phyloP scores from a whole-genome alignment of 2,329 filamentous ascomycete species.

The Monascus ruber region DNA sequence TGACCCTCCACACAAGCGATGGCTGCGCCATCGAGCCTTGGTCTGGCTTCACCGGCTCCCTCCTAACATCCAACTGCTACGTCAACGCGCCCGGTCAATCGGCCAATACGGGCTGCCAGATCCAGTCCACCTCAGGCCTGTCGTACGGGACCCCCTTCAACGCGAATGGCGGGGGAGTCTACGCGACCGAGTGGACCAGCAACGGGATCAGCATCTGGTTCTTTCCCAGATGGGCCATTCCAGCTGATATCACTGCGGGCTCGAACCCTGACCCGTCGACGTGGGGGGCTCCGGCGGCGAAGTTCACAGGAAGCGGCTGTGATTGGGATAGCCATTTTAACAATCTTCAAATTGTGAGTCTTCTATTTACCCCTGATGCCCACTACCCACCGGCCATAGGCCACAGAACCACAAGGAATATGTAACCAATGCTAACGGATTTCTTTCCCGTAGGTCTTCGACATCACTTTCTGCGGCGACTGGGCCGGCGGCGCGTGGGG shows the following conservation, averaged over 20 bases:
- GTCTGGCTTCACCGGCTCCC: conserved; percentile 36
- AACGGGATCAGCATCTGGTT: conserved; percentile 66
- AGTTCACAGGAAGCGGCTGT: conserved; percentile 55
- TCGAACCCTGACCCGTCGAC: conserved; percentile 47
- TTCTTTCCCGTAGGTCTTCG: conserved; percentile 36
- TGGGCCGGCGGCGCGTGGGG: conserved; percentile 69
- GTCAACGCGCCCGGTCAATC: conserved; percentile 33
- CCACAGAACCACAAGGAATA: no score
- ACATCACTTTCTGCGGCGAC: conserved; percentile 75
- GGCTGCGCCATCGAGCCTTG: conserved; percentile 47
- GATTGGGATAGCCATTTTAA: conserved; percentile 60
- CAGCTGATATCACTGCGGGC: conserved; percentile 48
- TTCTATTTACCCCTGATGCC: neutral
- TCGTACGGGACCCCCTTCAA: conserved; percentile 64
- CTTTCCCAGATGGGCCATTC: conserved; percentile 60
- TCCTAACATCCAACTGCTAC: conserved; percentile 48
- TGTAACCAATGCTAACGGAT: conserved; percentile 1
- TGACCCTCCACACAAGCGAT: conserved; percentile 57
- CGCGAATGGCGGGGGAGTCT: conserved; percentile 55
- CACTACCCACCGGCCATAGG: no score
- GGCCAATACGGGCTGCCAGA: conserved; percentile 48
- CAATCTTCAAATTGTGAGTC: conserved; percentile 53
- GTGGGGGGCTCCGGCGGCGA: conserved; percentile 61
- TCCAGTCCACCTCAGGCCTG: conserved; percentile 36
- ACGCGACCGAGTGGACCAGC: conserved; percentile 65